Conservation (phyloP, 179 eudicot genomes). For the Vitellaria paradoxa region DNA sequence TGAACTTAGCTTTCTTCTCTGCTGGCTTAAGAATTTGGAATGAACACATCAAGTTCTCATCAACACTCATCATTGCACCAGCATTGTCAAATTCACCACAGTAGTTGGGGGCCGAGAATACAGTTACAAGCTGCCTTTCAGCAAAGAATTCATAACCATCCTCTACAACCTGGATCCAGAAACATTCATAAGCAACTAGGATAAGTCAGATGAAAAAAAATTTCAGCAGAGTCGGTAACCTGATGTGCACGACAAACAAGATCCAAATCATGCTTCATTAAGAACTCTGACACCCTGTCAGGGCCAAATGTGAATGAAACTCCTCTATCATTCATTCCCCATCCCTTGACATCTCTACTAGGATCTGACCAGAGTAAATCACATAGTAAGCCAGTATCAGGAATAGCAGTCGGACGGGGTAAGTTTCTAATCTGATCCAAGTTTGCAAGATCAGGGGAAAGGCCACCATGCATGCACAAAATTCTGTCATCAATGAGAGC, state of each 20-base stretch:
- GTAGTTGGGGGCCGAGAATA: slow-evolving; percentile 91
- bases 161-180: slow-evolving; percentile 71
- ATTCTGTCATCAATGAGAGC: slow-evolving; percentile 82
- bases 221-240: slow-evolving; percentile 33
- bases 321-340: slow-evolving; percentile 98
- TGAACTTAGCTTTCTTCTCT: slow-evolving; percentile 71
- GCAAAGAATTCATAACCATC: slow-evolving; percentile 99
- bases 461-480: slow-evolving; percentile 95
- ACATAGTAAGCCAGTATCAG: slow-evolving; percentile 88
- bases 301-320: slow-evolving; percentile 92
- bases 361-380: slow-evolving; percentile 98
- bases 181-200: not conserved
- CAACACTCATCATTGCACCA: slow-evolving; percentile 96
- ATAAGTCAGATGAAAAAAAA: slow-evolving; percentile 6
- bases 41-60: slow-evolving; percentile 81
- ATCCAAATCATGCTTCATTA: slow-evolving; percentile 83
- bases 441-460: slow-evolving; percentile 75
- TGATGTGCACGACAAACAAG: slow-evolving; percentile 98
- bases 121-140: slow-evolving; percentile 89
- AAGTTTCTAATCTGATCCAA: slow-evolving; percentile 78
- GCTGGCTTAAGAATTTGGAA: slow-evolving; percentile 96
- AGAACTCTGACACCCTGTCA: slow-evolving; percentile 79
- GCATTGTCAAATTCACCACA: slow-evolving; percentile 97
- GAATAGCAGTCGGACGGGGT: slow-evolving; percentile 81
- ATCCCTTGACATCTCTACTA: slow-evolving; percentile 79